These are phyloP conservation scores for Talaromyces proteolyticus DNA, from an alignment of 495 filamentous ascomycete genomes.

Conservation along the genomic window DNA sequence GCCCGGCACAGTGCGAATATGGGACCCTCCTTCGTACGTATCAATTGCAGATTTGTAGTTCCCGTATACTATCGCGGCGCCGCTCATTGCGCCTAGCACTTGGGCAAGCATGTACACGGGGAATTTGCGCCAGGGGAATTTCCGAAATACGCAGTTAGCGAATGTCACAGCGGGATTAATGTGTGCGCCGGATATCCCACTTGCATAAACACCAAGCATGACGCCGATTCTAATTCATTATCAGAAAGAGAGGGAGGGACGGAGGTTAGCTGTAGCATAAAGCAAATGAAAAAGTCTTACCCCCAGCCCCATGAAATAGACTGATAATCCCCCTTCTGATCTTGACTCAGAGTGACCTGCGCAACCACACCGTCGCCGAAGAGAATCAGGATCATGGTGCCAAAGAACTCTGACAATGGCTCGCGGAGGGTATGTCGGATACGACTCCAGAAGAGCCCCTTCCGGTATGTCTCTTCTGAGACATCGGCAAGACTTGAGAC, in stretches of 20 bases:
- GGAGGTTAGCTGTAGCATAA: neutral
- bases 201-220: slow-evolving; percentile 62
- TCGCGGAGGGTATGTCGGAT: slow-evolving; percentile 42
- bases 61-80: slow-evolving; percentile 48
- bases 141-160: slow-evolving; percentile 54
- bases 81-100: slow-evolving; percentile 48
- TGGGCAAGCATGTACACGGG: slow-evolving; percentile 50
- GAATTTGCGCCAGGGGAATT: slow-evolving; percentile 55
- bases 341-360: slow-evolving; percentile 48
- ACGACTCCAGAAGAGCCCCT: slow-evolving; percentile 39
- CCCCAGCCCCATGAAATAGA: slow-evolving; percentile 60
- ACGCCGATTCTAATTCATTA: slow-evolving; percentile 38
- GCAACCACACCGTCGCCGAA: slow-evolving; percentile 60
- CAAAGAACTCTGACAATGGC: slow-evolving; percentile 59
- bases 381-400: slow-evolving; percentile 55
- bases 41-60: slow-evolving; percentile 53
- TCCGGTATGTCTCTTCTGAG: slow-evolving; percentile 8
- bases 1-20: slow-evolving; percentile 51
- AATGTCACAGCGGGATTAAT: slow-evolving; percentile 64
- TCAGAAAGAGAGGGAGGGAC: neutral
- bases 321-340: slow-evolving; percentile 49
- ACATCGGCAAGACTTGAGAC: neutral
- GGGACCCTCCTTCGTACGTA: slow-evolving; percentile 45
- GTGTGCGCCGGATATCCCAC: slow-evolving; percentile 52
- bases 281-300: slow-evolving; percentile 27